Base-by-base conservation (phyloP, 371 early-diverging fungal species). In the Rhizopus sp. region DNA sequence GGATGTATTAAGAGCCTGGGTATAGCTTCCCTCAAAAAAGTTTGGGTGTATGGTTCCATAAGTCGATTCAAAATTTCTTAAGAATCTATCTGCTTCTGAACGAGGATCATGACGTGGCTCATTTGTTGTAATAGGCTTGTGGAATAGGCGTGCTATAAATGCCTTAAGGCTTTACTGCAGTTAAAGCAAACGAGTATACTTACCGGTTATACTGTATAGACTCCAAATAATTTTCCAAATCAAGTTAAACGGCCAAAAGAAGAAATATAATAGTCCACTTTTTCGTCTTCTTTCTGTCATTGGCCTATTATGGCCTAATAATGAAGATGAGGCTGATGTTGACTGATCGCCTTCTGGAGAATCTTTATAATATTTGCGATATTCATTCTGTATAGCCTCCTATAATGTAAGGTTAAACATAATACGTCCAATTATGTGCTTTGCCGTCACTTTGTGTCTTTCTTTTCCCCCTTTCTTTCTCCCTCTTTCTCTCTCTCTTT, bases 11-110 rank as follows among this genome's bases (percentile, higher is more conserved):
- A 93, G 52, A 1, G 90, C 87, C 62, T 83, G 85, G 10, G 87
- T 72, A 59, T 91, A 93, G 1, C 88, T 83, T n/a, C 92, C 91
- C 39, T 80, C 78, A 59, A 88, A 91, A 65, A 95, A 93, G 23
- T 81, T 72, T 7, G 92, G 92, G 57, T 90, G 91, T 9, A n/a
- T 57, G 7, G 64, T 57, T 9, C 95, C 93, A 64, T 86, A 91
- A 9, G 66, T 68, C 10, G 72, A 68, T 63, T 89, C 92, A 69
- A 90, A 93, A 42, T 85, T 78, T 49, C 80, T 72, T 40, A 80
- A 54, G 60, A 92, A 89, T 12, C 82, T 73, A n/a, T 83, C 81
- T 4, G 90, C 85, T 17, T 80, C 84, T n/a, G 80, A 75, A 29
- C 73, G 75, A 39, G 87, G 74, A 47, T 88, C 86, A 54, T 61